A percentile compares a stretch with the other conserved stretches of the same genome.
Conservation (phyloP, 2,329 filamentous ascomycete genomes). For the Bipolaris zeicola region DNA sequence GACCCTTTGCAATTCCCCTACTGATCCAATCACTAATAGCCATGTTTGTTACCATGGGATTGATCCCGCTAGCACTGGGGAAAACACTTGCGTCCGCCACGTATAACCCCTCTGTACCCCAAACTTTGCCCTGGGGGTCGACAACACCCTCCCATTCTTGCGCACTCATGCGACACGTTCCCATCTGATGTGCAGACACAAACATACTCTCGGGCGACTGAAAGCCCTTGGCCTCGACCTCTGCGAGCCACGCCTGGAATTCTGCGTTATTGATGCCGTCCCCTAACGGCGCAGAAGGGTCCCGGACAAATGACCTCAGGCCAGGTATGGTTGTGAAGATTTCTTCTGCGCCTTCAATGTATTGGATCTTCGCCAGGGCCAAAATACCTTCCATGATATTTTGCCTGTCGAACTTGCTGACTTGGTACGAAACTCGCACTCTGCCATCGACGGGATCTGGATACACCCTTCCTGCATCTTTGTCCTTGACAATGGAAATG, state of each 20-base stretch:
- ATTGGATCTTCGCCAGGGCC: slow-evolving; percentile 75
- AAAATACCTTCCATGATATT: slow-evolving; percentile 74
- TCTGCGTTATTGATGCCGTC: slow-evolving; percentile 61
- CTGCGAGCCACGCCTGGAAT: slow-evolving; percentile 67
- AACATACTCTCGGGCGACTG: slow-evolving; percentile 60
- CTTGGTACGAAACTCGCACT: slow-evolving; percentile 71
- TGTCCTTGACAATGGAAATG: slow-evolving; percentile 76
- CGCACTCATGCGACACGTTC: slow-evolving; percentile 73
- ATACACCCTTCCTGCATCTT: slow-evolving; percentile 75
- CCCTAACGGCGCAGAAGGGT: slow-evolving; percentile 18
- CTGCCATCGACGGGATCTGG: slow-evolving; percentile 70
- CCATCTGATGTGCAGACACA: slow-evolving; percentile 81
- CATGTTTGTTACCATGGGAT: slow-evolving; percentile 82
- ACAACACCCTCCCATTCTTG: slow-evolving; percentile 51
- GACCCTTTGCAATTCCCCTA: slow-evolving; percentile 32
- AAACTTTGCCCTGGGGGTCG: slow-evolving; percentile 57
- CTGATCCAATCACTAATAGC: slow-evolving; percentile 48
- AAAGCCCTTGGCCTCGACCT: slow-evolving; percentile 58
- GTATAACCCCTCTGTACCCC: slow-evolving; percentile 69
- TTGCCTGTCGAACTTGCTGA: slow-evolving; percentile 72
- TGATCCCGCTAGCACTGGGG: slow-evolving; percentile 76
- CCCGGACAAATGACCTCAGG: slow-evolving; percentile 66
- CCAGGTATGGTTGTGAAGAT: slow-evolving; percentile 71
- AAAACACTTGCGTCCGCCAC: slow-evolving; percentile 78
- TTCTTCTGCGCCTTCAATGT: slow-evolving; percentile 78